phyloP scores from a whole-genome alignment of 192 early-diverging fungal species.

The Coemansia sp. region DNA sequence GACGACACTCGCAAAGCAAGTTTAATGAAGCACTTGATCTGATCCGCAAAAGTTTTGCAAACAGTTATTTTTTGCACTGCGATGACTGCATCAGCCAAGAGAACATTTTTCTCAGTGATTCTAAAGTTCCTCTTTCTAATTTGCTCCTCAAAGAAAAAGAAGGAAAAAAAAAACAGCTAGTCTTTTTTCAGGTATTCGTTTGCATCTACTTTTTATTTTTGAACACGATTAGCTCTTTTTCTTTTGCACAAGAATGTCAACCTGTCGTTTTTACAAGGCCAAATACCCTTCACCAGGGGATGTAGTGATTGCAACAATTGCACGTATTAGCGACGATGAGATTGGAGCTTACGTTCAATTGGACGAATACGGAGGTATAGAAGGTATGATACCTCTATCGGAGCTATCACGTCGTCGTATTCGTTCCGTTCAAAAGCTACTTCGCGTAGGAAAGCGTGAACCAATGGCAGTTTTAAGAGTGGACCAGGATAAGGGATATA shows the following conservation, averaged over 20 bases:
- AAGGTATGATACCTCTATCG: slow-evolving; percentile 94
- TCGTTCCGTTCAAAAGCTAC: slow-evolving; percentile 92
- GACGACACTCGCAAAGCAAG: neutral
- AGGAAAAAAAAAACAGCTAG: slow-evolving; percentile 2
- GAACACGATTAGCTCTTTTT: neutral
- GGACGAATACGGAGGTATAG: slow-evolving; percentile 94
- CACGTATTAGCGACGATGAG: slow-evolving; percentile 78
- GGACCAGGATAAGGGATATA: slow-evolving; percentile 98
- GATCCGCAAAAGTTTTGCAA: slow-evolving; percentile 10
- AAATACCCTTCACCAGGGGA: slow-evolving; percentile 92
- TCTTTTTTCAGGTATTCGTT: neutral
- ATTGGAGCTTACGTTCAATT: slow-evolving; percentile 96
- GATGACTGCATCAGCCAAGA: neutral
- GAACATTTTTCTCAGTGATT: too few species aligned
- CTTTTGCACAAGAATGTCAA: slow-evolving; percentile 17
- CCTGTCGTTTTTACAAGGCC: slow-evolving; percentile 92
- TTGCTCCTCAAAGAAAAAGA: neutral
- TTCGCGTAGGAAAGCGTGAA: slow-evolving; percentile 90
- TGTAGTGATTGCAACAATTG: slow-evolving; percentile 96
- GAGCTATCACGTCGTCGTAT: slow-evolving; percentile 95
- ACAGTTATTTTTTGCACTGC: neutral
- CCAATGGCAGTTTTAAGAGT: slow-evolving; percentile 92
- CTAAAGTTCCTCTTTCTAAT: neutral
- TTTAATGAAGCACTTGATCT: neutral
- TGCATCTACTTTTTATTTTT: neutral